A percentile compares a stretch with the other conserved stretches of the same genome.
These are phyloP conservation scores for Nematodospora valgi DNA, from an alignment of 805 yeast genomes.

Conservation along the genomic window DNA sequence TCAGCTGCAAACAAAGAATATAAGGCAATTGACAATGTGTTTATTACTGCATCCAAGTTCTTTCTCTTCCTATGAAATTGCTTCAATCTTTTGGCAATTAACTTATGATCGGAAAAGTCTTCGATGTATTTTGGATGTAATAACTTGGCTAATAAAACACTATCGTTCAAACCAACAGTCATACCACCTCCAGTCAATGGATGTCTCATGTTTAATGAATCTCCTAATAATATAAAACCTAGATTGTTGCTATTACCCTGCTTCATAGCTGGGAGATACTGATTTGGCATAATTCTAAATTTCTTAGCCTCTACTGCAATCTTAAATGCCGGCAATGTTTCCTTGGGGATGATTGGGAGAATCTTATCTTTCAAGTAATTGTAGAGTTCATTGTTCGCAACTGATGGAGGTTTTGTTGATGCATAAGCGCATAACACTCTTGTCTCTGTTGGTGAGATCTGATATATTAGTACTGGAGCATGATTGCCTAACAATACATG, in stretches of 20 bases:
- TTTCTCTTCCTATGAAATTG: slow-evolving; percentile 80
- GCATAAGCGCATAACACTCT: slow-evolving; percentile 87
- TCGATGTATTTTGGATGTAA: slow-evolving; percentile 53
- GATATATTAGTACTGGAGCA: slow-evolving; percentile 87
- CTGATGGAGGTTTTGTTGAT: slow-evolving; percentile 68
- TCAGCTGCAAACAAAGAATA: slow-evolving; percentile 91
- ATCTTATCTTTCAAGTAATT: slow-evolving; percentile 60
- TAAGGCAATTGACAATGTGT: slow-evolving; percentile 86
- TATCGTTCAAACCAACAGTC: slow-evolving; percentile 95
- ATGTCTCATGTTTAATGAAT: slow-evolving; percentile 95
- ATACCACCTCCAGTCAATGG: slow-evolving; percentile 99
- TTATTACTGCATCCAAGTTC: slow-evolving; percentile 75
- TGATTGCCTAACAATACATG: slow-evolving; percentile 86
- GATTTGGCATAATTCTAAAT: slow-evolving; percentile 89
- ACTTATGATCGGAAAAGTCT: slow-evolving; percentile 55
- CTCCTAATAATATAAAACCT: slow-evolving; percentile 85
- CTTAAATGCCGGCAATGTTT: slow-evolving; percentile 62
- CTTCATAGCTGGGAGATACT: slow-evolving; percentile 74
- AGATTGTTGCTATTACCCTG: slow-evolving; percentile 51
- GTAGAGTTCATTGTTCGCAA: slow-evolving; percentile 51
- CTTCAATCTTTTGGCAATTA: slow-evolving; percentile 53
- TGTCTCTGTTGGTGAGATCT: slow-evolving; percentile 77
- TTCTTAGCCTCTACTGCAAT: slow-evolving; percentile 54
- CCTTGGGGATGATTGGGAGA: slow-evolving; percentile 63
- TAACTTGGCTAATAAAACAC: slow-evolving; percentile 61